Base-by-base conservation (phyloP, 257 asterid species). In the Catharanthus roseus region DNA sequence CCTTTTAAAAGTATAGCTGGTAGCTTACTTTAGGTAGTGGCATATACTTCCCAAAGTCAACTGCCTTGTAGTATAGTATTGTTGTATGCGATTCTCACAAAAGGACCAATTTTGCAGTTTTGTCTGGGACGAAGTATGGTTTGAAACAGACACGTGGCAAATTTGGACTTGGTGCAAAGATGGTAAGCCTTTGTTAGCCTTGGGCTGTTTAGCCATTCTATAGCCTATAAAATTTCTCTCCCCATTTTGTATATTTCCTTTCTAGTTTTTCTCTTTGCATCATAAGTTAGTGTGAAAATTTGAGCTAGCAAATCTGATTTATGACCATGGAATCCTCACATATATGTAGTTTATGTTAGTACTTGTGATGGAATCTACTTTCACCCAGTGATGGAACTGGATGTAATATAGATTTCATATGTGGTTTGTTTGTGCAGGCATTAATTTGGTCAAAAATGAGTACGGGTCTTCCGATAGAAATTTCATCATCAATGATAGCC, bases 361-460 rank as follows among this genome's bases (percentile, higher is more conserved):
- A 21, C 39, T 33, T 29, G 21, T 38, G 41, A 41, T 10, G 0
- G 15, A 45, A n/a, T 61, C 63, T 26, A 26, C 45, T 62, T 38
- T 34, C 4, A 61, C 70, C 70, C 63, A 69, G 29, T 44, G 51
- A 34, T 62, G 65, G 54, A 36, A 31, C 34, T 60, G 36, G 36
- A 67, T 38, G 18, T 9, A n/a, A n/a, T 5, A 26, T 50, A 1
- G 55, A 33, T 41, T 70, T 78, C 12, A 49, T 53, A 33, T 15
- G 26, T 78, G 42, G 65, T 75, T n/a, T 67, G 50, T 54, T 21
- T 39, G 19, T 81, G 82, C 87, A 91, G 97, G 97, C 97, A 45
- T 85, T 91, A 76, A 91, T 91, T 75, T 91, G 97, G 97, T 91
- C 97, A 74, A 91, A 91, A 82, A 91, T 91, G 97, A 91, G 97